Conservation (phyloP, 495 filamentous ascomycete species). For the Hypoxylon perforatum region DNA sequence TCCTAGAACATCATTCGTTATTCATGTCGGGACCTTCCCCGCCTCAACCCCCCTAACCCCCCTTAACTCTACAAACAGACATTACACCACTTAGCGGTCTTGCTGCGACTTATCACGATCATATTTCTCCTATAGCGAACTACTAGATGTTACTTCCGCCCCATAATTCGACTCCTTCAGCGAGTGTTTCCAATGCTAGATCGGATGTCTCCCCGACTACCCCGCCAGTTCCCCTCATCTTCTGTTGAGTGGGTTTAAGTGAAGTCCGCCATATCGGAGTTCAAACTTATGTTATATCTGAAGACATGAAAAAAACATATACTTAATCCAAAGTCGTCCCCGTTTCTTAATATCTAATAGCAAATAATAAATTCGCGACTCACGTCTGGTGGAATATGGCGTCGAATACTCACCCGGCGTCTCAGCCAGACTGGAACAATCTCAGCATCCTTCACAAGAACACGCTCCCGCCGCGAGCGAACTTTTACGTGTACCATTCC, state of each 20-base stretch:
- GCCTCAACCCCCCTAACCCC: constrained; percentile 17
- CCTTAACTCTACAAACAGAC: not conserved
- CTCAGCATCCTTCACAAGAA: constrained; percentile 60
- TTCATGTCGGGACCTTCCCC: constrained; percentile 26
- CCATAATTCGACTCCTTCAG: constrained; percentile 1
- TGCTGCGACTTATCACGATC: not conserved
- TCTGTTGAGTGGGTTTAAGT: not conserved
- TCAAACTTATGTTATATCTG: not conserved
- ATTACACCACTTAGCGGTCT: not conserved
- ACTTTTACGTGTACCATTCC: constrained; percentile 56
- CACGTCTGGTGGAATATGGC: constrained; percentile 21
- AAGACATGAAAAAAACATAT: too few species aligned
- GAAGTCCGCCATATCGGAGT: not conserved
- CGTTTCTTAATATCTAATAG: too few species aligned
- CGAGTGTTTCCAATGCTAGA: not conserved
- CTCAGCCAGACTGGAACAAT: constrained; percentile 60
- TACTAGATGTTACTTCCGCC: not conserved
- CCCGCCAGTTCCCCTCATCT: constrained; percentile 27
- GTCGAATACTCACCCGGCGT: constrained; percentile 21
- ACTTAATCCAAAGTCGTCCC: too few species aligned
- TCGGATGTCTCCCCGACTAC: constrained; percentile 25
- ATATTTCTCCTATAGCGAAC: not conserved
- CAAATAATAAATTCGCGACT: not conserved
- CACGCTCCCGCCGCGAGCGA: constrained; percentile 61
- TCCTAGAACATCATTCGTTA: constrained; percentile 22